Evolutionary conservation across 2,329 filamentous ascomycete species (phyloP).

Genomic region (Knufia fluminis): DNA sequence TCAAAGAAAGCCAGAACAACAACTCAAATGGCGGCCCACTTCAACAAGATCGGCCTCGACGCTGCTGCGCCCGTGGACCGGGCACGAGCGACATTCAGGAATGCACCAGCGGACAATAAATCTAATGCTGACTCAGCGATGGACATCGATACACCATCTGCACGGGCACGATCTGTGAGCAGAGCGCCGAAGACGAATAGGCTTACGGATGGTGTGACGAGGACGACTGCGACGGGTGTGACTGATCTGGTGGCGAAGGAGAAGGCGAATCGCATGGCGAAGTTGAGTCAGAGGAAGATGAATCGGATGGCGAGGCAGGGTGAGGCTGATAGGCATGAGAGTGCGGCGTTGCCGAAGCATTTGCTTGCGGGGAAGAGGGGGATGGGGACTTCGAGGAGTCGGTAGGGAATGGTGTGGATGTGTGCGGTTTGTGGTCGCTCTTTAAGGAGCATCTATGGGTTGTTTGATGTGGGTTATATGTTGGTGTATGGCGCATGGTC

Average conservation of each 20-base stretch:
- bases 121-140: conserved; percentile 53
- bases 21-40: conserved; percentile 74
- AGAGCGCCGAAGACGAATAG: conserved; percentile 58
- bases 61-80: conserved; percentile 64
- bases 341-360: conserved; percentile 76
- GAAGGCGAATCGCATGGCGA: conserved; percentile 78
- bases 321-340: conserved; percentile 87
- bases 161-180: conserved; percentile 38
- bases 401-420: background rate
- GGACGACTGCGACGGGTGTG: conserved; percentile 71
- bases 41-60: conserved; percentile 80
- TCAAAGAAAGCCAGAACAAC: conserved; percentile 71
- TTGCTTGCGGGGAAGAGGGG: conserved; percentile 87
- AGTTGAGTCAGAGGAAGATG: conserved; percentile 95
- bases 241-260: conserved; percentile 54
- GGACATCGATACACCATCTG: conserved; percentile 32
- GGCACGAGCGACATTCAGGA: conserved; percentile 58
- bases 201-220: conserved; percentile 40
- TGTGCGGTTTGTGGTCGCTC: no score
- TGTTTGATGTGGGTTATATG: no score
- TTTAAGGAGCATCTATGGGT: no score
- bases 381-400: conserved; percentile 68
- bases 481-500: no score
- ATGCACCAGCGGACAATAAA: conserved; percentile 54
- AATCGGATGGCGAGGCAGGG: conserved; percentile 95